Percentiles rank a stretch among this genome's conserved stretches.
These are phyloP conservation scores for Kockiozyma suomiensis DNA, from an alignment of 805 yeast genomes.

Conservation along the genomic window DNA sequence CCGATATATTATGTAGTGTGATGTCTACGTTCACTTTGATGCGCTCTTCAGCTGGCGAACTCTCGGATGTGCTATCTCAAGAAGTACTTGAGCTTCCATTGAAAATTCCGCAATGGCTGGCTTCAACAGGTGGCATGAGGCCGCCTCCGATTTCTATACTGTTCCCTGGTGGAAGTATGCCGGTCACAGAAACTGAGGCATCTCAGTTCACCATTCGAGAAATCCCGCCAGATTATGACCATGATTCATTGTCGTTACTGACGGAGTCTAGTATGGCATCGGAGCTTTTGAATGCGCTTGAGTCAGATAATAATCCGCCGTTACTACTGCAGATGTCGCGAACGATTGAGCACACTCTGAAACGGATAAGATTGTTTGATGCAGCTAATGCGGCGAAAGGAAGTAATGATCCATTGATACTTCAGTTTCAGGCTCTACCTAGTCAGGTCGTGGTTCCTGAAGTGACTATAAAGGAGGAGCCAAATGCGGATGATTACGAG, in stretches of 20 bases:
- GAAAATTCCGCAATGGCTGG: constrained; percentile 22
- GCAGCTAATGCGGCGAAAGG: constrained; percentile 5
- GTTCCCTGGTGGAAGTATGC: constrained; percentile 2
- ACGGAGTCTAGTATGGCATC: constrained; percentile 15
- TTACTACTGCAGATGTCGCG: constrained; percentile 9
- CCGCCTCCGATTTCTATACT: constrained; percentile 22
- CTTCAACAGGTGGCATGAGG: neutral
- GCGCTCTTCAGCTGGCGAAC: constrained; percentile 76
- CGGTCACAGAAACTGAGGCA: neutral
- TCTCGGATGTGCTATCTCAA: constrained; percentile 62
- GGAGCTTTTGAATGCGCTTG: constrained; percentile 20
- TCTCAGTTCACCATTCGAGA: constrained; percentile 13
- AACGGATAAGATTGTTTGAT: constrained; percentile 14
- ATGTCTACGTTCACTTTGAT: constrained; percentile 82
- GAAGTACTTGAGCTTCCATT: constrained; percentile 19
- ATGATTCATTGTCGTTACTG: constrained; percentile 6
- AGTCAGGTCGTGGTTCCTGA: neutral
- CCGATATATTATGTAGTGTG: constrained; percentile 61
- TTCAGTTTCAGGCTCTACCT: neutral
- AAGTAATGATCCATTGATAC: neutral
- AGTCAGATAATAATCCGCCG: constrained; percentile 19
- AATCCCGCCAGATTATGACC: constrained; percentile 10
- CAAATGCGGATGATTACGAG: neutral
- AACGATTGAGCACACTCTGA: constrained; percentile 11
- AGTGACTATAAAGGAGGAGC: neutral